Evolutionary conservation across 2,329 filamentous ascomycete species (phyloP).

Genomic region (Cytospora leucostoma): DNA sequence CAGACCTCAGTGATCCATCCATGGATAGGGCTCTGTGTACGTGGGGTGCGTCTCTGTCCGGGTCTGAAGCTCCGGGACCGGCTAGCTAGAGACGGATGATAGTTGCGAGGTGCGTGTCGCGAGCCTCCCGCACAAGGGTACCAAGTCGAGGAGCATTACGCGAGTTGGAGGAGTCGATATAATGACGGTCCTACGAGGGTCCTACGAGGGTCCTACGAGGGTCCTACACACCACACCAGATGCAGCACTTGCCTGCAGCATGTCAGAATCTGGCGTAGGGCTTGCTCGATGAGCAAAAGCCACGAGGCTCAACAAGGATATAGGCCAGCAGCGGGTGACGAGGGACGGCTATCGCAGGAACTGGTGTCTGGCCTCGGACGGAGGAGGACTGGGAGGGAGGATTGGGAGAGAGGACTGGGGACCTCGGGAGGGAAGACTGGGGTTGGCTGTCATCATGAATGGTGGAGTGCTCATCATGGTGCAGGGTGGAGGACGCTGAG

Average conservation of each 20-base stretch:
- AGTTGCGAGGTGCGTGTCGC: not conserved
- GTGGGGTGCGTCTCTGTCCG: constrained; percentile 5
- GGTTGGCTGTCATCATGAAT: constrained; percentile 13
- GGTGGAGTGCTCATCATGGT: constrained; percentile 1
- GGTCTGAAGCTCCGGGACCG: constrained; percentile 17
- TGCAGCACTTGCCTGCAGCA: constrained; percentile 21
- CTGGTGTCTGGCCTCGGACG: not conserved
- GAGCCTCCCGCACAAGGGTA: constrained; percentile 13
- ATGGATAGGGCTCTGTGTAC: not conserved
- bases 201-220: constrained; percentile 5
- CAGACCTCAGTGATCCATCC: constrained; percentile 3
- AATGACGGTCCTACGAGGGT: constrained; percentile 13
- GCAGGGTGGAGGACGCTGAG: not conserved
- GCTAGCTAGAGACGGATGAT: not conserved
- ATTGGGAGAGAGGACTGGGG: not conserved
- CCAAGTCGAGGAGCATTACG: constrained; percentile 20
- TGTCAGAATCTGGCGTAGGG: constrained; percentile 22
- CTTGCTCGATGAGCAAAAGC: constrained; percentile 15
- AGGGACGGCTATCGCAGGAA: constrained; percentile 17
- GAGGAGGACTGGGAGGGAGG: not conserved
- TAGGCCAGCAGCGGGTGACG: constrained; percentile 7
- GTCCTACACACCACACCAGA: constrained; percentile 16
- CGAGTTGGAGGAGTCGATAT: constrained; percentile 14
- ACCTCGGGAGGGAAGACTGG: constrained; percentile 4
- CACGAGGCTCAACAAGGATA: constrained; percentile 28